These are phyloP conservation scores for Alternaria longipes DNA, from an alignment of 2,329 filamentous ascomycete genomes.

Conservation along the genomic window DNA sequence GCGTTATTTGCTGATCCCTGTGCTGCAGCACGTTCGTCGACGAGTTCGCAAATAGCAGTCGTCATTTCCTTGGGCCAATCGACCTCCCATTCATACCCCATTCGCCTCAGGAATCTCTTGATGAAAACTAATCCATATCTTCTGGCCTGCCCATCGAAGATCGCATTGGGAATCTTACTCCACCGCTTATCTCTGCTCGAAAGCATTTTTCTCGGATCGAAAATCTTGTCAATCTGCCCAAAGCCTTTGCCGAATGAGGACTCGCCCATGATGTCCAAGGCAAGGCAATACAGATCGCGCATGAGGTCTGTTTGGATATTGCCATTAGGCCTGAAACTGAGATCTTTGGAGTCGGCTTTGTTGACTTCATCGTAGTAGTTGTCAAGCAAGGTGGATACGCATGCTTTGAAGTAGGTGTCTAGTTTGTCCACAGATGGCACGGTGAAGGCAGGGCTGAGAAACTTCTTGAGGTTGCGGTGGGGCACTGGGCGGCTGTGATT, in stretches of 20 bases:
- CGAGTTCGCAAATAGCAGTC: constrained; percentile 10
- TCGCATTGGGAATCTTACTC: constrained; percentile 2
- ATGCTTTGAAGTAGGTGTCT: constrained; percentile 11
- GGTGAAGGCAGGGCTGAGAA: constrained; percentile 6
- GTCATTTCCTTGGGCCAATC: constrained; percentile 11
- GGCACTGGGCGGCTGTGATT: neutral
- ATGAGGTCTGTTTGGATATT: constrained; percentile 5
- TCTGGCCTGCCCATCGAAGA: constrained; percentile 6
- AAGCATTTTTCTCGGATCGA: constrained; percentile 2
- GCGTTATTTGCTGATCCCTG: neutral
- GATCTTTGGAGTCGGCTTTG: neutral
- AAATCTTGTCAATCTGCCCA: constrained; percentile 10
- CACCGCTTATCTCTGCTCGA: constrained; percentile 1
- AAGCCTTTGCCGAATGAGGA: constrained; percentile 8
- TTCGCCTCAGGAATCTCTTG: neutral
- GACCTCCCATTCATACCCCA: constrained; percentile 4
- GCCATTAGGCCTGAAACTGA: neutral
- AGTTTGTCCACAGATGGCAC: neutral
- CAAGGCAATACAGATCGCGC: constrained; percentile 6
- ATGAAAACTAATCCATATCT: constrained; percentile 6
- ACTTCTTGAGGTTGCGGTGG: constrained; percentile 1
- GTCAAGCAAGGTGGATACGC: neutral
- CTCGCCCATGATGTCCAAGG: constrained; percentile 8
- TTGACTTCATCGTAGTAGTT: constrained; percentile 7
- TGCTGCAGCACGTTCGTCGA: constrained; percentile 4